These are phyloP conservation scores for Lactarius pseudohatsudake DNA, from an alignment of 768 basidiomycete genomes.

Conservation along the genomic window DNA sequence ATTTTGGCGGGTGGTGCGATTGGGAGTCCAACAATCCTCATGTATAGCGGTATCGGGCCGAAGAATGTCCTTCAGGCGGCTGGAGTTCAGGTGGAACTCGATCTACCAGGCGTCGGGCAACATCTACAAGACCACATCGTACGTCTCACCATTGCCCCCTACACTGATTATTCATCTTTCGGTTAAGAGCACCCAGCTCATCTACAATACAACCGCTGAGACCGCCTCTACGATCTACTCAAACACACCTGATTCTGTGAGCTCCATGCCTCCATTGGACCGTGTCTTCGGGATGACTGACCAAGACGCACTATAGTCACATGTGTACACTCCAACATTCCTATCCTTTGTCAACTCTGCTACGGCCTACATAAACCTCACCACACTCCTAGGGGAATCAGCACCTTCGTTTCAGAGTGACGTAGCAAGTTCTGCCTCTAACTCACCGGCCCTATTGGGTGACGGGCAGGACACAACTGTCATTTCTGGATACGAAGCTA, in stretches of 20 bases:
- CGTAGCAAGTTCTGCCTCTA: constrained; percentile 36
- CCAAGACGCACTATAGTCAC: constrained; percentile 16
- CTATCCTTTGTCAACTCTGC: constrained; percentile 63
- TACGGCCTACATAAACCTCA: constrained; percentile 57
- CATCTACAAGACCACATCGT: constrained; percentile 58
- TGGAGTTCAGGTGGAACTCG: constrained; percentile 45
- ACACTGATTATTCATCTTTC: neutral
- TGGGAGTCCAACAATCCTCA: constrained; percentile 54
- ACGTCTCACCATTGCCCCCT: constrained; percentile 15
- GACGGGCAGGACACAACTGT: constrained; percentile 47
- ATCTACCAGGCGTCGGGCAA: constrained; percentile 61
- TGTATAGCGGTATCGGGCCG: constrained; percentile 61
- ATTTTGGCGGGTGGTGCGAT: constrained; percentile 50
- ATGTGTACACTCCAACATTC: constrained; percentile 37
- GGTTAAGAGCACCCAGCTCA: constrained; percentile 39
- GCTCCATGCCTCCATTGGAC: neutral
- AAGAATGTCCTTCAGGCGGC: constrained; percentile 48
- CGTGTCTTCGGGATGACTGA: constrained; percentile 4
- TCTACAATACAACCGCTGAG: constrained; percentile 40
- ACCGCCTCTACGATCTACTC: constrained; percentile 38
- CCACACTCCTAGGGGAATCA: constrained; percentile 43
- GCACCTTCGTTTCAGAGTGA: constrained; percentile 38
- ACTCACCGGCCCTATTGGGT: constrained; percentile 41
- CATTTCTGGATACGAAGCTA: constrained; percentile 53
- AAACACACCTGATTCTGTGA: neutral